Percentiles rank a stretch among this genome's conserved stretches.
These are phyloP conservation scores for Babesia gibsoni DNA, from an alignment of 169 alveolate genomes.

Conservation along the genomic window DNA sequence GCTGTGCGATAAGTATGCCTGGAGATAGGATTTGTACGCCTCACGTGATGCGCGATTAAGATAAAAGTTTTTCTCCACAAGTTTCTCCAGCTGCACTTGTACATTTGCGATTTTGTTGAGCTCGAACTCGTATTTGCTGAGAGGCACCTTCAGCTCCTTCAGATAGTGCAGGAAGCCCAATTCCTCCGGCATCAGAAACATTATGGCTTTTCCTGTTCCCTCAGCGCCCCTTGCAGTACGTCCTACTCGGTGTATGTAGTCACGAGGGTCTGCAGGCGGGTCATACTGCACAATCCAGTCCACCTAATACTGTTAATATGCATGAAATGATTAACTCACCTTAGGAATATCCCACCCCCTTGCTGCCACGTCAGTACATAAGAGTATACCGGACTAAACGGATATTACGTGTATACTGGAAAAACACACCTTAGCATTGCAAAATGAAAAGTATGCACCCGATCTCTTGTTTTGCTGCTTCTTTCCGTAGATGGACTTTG, in stretches of 20 bases:
- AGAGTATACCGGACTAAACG: conserved; percentile 84
- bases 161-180: conserved; percentile 90
- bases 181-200: conserved; percentile 97
- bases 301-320: conserved; percentile 69
- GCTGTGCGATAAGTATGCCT: conserved; percentile 94
- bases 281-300: conserved; percentile 99
- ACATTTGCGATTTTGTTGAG: conserved; percentile 94
- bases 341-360: conserved; percentile 99
- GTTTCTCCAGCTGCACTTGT: conserved; percentile 93
- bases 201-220: conserved; percentile 93
- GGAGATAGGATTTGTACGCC: conserved; percentile 93
- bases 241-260: conserved; percentile 99
- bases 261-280: conserved; percentile 99
- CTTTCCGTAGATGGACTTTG: conserved; percentile 95
- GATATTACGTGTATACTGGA: background rate
- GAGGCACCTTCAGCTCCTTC: conserved; percentile 87
- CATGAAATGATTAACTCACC: conserved; percentile 29
- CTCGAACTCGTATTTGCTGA: conserved; percentile 97
- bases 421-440: conserved; percentile 82
- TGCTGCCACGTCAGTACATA: conserved; percentile 99
- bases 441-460: conserved; percentile 92
- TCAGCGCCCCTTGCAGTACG: conserved; percentile 98
- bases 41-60: conserved; percentile 95
- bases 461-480: conserved; percentile 94
- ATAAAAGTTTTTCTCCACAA: conserved; percentile 95